Conservation (phyloP, 495 filamentous ascomycete species). For the Aspergillus cristatus region DNA sequence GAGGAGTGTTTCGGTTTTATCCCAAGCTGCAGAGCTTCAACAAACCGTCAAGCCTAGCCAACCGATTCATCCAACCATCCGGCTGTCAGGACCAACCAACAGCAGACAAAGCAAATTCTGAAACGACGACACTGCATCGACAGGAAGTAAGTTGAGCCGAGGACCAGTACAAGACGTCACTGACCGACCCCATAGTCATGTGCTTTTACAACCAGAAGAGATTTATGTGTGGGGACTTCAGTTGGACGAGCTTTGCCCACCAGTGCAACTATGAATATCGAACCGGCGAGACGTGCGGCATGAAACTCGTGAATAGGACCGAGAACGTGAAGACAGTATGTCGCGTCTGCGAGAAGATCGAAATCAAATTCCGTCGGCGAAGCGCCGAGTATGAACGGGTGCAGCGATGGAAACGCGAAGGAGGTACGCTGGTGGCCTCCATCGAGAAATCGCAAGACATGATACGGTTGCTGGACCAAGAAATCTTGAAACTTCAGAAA, state of each 20-base stretch:
- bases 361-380: slow-evolving; percentile 73
- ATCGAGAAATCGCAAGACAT: slow-evolving; percentile 66
- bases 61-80: slow-evolving; percentile 26
- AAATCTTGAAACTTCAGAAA: slow-evolving; percentile 47
- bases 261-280: slow-evolving; percentile 96
- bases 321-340: slow-evolving; percentile 53
- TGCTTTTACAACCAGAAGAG: slow-evolving; percentile 51
- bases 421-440: slow-evolving; percentile 60
- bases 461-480: slow-evolving; percentile 50
- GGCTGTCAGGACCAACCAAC: slow-evolving; percentile 24
- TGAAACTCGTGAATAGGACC: slow-evolving; percentile 75
- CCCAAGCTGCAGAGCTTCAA: too few relatives aligned
- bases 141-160: slow-evolving; percentile 28
- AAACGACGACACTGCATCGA: slow-evolving; percentile 26
- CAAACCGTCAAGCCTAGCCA: slow-evolving; percentile 29
- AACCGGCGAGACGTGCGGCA: slow-evolving; percentile 95
- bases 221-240: slow-evolving; percentile 76
- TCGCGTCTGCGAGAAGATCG: slow-evolving; percentile 83
- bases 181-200: slow-evolving; percentile 40
- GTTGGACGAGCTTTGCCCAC: slow-evolving; percentile 90
- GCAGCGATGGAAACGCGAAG: slow-evolving; percentile 69
- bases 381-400: slow-evolving; percentile 69
- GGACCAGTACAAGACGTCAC: slow-evolving; percentile 13
- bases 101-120: slow-evolving; percentile 20
- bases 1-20: too few relatives aligned